Percentiles rank a stretch among this genome's conserved stretches.
These are phyloP conservation scores for Helenozyma rhizophorensis DNA, from an alignment of 805 yeast species.

Conservation along the genomic window DNA sequence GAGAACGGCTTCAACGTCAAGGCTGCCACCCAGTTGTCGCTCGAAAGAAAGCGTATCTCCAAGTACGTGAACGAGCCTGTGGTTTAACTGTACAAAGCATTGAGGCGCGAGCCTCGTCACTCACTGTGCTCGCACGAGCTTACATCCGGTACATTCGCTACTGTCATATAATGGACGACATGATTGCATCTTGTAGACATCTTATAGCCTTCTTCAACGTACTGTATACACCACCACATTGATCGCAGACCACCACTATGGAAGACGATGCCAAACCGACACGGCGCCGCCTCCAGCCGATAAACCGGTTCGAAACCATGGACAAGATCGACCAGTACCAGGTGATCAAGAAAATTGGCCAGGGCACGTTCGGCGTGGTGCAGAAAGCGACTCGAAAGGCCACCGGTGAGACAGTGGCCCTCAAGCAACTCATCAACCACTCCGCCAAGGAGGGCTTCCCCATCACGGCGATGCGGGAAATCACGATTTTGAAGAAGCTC, in stretches of 20 bases:
- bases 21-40: conserved; percentile 35
- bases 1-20: conserved; percentile 84
- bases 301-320: conserved; percentile 28
- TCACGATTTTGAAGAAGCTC: conserved; percentile 69
- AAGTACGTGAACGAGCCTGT: conserved; percentile 1
- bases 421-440: conserved; percentile 79
- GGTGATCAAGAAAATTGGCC: conserved; percentile 36
- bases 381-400: conserved; percentile 62
- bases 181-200: neutral
- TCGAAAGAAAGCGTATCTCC: conserved; percentile 27
- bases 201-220: neutral
- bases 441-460: conserved; percentile 83
- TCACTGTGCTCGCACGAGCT: no score
- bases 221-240: no score
- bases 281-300: conserved; percentile 13
- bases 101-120: no score
- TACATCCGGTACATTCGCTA: no score
- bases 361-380: conserved; percentile 63
- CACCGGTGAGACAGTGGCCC: conserved; percentile 68
- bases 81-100: neutral
- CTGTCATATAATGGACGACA: no score
- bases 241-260: no score
- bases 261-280: conserved; percentile 4
- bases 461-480: conserved; percentile 91
- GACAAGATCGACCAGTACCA: conserved; percentile 27